A percentile compares a stretch with the other conserved stretches of the same genome.
These are phyloP conservation scores for Fusarium tjaetaba DNA, from an alignment of 2,329 filamentous ascomycete genomes.

Conservation along the genomic window DNA sequence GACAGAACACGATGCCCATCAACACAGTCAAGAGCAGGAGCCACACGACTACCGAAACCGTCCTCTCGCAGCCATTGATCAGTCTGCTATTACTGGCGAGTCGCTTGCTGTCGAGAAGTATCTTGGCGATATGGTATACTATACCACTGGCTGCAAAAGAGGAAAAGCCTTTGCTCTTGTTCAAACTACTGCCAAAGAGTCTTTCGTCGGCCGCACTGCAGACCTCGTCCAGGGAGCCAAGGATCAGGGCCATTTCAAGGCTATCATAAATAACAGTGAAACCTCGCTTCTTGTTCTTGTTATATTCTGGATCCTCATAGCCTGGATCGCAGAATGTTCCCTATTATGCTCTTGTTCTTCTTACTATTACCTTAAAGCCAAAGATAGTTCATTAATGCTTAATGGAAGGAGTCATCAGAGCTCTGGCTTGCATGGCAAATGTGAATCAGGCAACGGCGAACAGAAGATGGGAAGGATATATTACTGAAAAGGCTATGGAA, in stretches of 20 bases:
- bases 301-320: conserved; percentile 25
- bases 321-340: too few relatives aligned
- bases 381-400: too few relatives aligned
- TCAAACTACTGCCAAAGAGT: conserved; percentile 12
- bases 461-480: too few relatives aligned
- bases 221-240: conserved; percentile 29
- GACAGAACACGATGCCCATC: neutral
- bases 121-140: conserved; percentile 22
- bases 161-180: conserved; percentile 21
- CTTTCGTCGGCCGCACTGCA: conserved; percentile 26
- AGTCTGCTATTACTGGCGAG: conserved; percentile 29
- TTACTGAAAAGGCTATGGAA: too few relatives aligned
- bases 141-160: conserved; percentile 29
- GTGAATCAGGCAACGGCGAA: too few relatives aligned
- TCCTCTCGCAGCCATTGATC: conserved; percentile 21
- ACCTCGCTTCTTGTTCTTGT: conserved; percentile 21
- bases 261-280: conserved; percentile 30
- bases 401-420: too few relatives aligned
- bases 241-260: conserved; percentile 31
- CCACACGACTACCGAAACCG: conserved; percentile 14
- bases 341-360: too few relatives aligned
- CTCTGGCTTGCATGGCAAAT: too few relatives aligned
- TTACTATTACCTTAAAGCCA: too few relatives aligned
- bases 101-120: conserved; percentile 29
- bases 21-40: neutral